These are phyloP conservation scores for Loxodes magnus DNA, from an alignment of 73 alveolate species.

Conservation along the genomic window DNA sequence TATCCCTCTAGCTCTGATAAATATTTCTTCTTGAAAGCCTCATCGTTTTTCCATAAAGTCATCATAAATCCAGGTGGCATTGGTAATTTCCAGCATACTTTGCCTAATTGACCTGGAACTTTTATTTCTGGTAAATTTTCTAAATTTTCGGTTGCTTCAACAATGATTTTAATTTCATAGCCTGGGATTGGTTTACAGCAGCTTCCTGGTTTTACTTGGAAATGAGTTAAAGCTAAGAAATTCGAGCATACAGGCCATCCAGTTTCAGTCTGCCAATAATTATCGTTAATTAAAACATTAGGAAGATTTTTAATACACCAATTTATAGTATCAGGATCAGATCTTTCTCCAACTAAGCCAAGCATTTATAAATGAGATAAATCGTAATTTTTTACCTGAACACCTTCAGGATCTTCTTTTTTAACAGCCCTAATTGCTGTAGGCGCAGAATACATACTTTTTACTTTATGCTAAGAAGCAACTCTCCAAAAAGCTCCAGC, in stretches of 20 bases:
- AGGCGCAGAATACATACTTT: conserved; percentile 93
- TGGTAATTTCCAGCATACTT: conserved; percentile 85
- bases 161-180: conserved; percentile 63
- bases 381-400: conserved; percentile 62
- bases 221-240: conserved; percentile 56
- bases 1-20: conserved; percentile 83
- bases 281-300: conserved; percentile 60
- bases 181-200: conserved; percentile 95
- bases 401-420: conserved; percentile 93
- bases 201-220: conserved; percentile 78
- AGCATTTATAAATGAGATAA: conserved; percentile 52
- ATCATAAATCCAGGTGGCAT: conserved; percentile 98
- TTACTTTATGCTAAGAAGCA: conserved; percentile 76
- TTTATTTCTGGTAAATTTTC: no score
- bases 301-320: conserved; percentile 55
- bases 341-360: conserved; percentile 94
- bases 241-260: conserved; percentile 93
- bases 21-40: conserved; percentile 78
- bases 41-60: conserved; percentile 91
- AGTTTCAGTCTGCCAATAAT: conserved; percentile 97
- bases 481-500: conserved; percentile 93
- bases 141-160: conserved; percentile 54
- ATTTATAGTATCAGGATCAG: conserved; percentile 94
- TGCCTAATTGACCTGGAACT: conserved; percentile 67
- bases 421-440: conserved; percentile 98